These are phyloP conservation scores for Rhinocladiella mackenziei DNA, from an alignment of 2,329 filamentous ascomycete genomes.

Conservation along the genomic window DNA sequence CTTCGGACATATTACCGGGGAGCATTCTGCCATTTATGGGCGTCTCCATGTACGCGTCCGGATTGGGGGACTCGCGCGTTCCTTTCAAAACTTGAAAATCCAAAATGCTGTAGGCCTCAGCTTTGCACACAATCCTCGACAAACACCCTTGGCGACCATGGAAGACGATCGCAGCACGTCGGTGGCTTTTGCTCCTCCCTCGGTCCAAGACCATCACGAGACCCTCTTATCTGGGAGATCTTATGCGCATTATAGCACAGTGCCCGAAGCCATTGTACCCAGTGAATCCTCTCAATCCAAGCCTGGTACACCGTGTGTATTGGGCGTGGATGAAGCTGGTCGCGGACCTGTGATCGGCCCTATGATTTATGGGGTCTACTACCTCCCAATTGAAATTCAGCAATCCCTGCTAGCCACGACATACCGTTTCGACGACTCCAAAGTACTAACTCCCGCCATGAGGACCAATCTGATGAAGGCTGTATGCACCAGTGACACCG, in stretches of 20 bases:
- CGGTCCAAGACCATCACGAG: constrained; percentile 50
- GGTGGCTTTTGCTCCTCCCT: constrained; percentile 63
- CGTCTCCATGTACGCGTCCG: too few species aligned
- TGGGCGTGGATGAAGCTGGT: constrained; percentile 92
- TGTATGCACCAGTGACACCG: constrained; percentile 63
- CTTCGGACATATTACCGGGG: too few species aligned
- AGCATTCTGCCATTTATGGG: too few species aligned
- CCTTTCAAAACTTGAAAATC: too few species aligned
- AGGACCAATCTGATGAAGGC: constrained; percentile 67
- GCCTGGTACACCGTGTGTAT: constrained; percentile 59
- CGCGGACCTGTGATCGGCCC: constrained; percentile 84
- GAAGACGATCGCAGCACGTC: constrained; percentile 35
- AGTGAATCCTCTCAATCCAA: constrained; percentile 25
- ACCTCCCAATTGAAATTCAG: constrained; percentile 61
- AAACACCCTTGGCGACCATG: constrained; percentile 9
- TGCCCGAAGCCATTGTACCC: constrained; percentile 57
- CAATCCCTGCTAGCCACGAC: constrained; percentile 70
- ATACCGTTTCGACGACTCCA: constrained; percentile 92
- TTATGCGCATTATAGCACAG: constrained; percentile 67
- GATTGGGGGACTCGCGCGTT: too few species aligned
- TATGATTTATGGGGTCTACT: constrained; percentile 68
- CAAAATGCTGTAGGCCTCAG: too few species aligned
- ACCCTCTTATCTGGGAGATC: constrained; percentile 61
- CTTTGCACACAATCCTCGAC: too few species aligned
- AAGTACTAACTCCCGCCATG: constrained; percentile 77